Evolutionary conservation across 2,329 filamentous ascomycete genomes (phyloP).

Genomic region (Lasiodiplodia sp.): DNA sequence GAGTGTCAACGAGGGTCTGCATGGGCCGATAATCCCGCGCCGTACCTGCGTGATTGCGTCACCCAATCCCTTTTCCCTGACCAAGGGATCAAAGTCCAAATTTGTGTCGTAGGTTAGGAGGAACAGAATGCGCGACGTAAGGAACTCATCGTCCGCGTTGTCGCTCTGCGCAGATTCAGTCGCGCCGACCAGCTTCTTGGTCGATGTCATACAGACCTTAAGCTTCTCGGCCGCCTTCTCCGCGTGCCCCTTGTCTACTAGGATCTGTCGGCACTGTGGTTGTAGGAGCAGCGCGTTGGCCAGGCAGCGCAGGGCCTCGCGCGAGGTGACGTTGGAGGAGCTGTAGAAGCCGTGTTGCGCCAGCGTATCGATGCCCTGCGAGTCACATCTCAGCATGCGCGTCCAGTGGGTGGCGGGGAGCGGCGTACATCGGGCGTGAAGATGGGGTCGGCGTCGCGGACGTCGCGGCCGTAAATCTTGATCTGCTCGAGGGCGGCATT

Average conservation of each 20-base stretch:
- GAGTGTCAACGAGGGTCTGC: not conserved
- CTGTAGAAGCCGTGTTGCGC: constrained; percentile 76
- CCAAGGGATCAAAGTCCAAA: constrained; percentile 70
- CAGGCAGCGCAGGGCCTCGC: constrained; percentile 80
- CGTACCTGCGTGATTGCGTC: constrained; percentile 67
- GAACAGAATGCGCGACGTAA: constrained; percentile 80
- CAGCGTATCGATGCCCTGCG: constrained; percentile 77
- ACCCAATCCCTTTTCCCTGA: constrained; percentile 71
- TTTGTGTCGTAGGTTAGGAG: constrained; percentile 79
- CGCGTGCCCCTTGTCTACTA: constrained; percentile 74
- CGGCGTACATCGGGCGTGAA: constrained; percentile 75
- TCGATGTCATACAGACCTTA: constrained; percentile 53
- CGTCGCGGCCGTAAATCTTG: constrained; percentile 79
- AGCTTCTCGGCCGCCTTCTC: constrained; percentile 74
- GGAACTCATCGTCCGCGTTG: constrained; percentile 83
- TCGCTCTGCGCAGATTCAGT: constrained; percentile 59
- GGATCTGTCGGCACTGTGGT: constrained; percentile 71
- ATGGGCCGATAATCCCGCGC: not conserved
- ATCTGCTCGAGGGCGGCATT: constrained; percentile 67
- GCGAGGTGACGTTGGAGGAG: constrained; percentile 65
- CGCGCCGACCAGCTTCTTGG: constrained; percentile 23
- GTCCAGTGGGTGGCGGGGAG: constrained; percentile 19
- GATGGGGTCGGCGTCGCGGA: constrained; percentile 77
- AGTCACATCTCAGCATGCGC: constrained; percentile 24
- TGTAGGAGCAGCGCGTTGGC: constrained; percentile 83